Percentiles rank a stretch among this genome's conserved stretches.
phyloP scores from a whole-genome alignment of 1,139 yeast genomes.

The Candida glucosophila region DNA sequence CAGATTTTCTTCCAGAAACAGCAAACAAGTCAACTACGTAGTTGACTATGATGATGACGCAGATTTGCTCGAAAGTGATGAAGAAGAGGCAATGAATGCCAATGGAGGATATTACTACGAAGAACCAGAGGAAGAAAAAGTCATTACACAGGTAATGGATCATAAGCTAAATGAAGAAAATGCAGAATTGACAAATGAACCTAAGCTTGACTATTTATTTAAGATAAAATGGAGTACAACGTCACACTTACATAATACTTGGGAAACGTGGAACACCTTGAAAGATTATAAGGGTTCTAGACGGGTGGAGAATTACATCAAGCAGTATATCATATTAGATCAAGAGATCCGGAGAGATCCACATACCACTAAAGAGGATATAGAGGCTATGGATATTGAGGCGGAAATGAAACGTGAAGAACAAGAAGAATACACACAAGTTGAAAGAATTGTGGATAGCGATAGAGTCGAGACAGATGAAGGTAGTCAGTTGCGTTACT shows the following conservation, averaged over 20 bases:
- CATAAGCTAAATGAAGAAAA: constrained; percentile 35
- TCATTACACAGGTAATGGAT: constrained; percentile 47
- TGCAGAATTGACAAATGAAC: constrained; percentile 37
- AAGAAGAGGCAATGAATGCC: constrained; percentile 20
- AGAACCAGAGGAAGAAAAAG: constrained; percentile 21
- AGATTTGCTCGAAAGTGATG: constrained; percentile 44
- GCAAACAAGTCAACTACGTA: constrained; percentile 62
- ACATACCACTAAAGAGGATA: constrained; percentile 75
- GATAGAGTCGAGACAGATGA: constrained; percentile 64
- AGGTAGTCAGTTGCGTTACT: constrained; percentile 62
- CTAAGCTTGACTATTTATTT: constrained; percentile 54
- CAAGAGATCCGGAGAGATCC: constrained; percentile 73
- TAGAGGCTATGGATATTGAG: constrained; percentile 89
- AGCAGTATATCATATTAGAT: constrained; percentile 65
- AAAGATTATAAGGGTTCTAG: constrained; percentile 64
- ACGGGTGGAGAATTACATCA: constrained; percentile 83
- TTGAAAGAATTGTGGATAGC: constrained; percentile 84
- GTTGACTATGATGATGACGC: constrained; percentile 66
- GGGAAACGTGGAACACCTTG: constrained; percentile 69
- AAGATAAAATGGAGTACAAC: constrained; percentile 80
- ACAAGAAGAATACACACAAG: constrained; percentile 72
- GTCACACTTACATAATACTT: constrained; percentile 90
- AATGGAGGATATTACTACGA: constrained; percentile 35
- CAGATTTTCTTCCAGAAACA: constrained; percentile 73
- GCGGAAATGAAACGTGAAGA: constrained; percentile 79